These are phyloP conservation scores for Iris pallida DNA, from an alignment of 116 monocot species.

Conservation along the genomic window DNA sequence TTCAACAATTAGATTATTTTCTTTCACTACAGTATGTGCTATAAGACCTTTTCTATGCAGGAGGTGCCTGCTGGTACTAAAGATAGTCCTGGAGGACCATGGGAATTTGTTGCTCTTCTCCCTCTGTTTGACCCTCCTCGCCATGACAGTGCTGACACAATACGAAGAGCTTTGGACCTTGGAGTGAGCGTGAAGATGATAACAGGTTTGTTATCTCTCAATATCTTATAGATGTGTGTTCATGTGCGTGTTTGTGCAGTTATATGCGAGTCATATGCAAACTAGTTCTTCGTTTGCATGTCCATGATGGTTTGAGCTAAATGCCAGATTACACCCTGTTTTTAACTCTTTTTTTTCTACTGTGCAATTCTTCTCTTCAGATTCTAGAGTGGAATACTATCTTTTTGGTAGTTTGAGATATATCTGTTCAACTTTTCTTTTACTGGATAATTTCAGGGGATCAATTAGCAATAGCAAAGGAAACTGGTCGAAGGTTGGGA, in stretches of 20 bases:
- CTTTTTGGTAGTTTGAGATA: too few relatives aligned
- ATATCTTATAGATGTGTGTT: too few relatives aligned
- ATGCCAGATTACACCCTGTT: too few relatives aligned
- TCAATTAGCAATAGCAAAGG: conserved; percentile 9
- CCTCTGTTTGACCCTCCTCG: conserved; percentile 49
- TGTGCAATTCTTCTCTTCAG: too few relatives aligned
- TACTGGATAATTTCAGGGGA: conserved; percentile 4
- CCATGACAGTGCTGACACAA: conserved; percentile 51
- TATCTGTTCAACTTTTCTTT: too few relatives aligned
- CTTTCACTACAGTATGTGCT: background rate
- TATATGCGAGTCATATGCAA: too few relatives aligned
- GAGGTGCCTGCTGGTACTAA: conserved; percentile 34
- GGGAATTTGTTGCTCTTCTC: conserved; percentile 44
- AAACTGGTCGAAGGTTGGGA: conserved; percentile 4
- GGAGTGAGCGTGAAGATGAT: conserved; percentile 55
- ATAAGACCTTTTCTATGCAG: conserved; percentile 21
- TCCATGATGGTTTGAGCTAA: too few relatives aligned
- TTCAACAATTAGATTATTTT: too few relatives aligned
- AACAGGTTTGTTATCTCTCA: conserved; percentile 19
- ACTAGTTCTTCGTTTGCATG: too few relatives aligned
- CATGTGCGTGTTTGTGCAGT: too few relatives aligned
- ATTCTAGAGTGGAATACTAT: too few relatives aligned
- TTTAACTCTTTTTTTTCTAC: too few relatives aligned
- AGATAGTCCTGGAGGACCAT: conserved; percentile 38
- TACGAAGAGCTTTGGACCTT: conserved; percentile 37